phyloP scores from a whole-genome alignment of 148 eudicot genomes.

The Amaranthus hypochondriacus region DNA sequence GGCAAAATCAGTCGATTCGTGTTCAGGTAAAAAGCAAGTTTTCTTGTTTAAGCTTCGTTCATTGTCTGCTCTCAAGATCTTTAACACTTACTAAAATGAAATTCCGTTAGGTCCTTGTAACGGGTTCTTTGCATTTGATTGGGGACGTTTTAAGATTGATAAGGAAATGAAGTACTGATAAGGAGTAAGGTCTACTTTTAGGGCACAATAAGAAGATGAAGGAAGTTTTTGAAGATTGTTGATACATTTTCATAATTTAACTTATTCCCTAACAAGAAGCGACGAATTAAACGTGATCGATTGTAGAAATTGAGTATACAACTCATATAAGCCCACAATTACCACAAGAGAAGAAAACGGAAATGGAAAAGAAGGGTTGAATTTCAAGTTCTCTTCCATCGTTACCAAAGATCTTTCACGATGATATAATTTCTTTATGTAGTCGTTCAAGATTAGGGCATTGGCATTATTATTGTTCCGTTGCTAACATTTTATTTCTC shows the following conservation, averaged over 20 bases:
- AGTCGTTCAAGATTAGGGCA: no score
- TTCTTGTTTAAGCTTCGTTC: not conserved
- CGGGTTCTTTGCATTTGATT: slow-evolving; percentile 86
- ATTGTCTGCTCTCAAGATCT: not conserved
- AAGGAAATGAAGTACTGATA: slow-evolving; percentile 45
- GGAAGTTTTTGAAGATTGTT: not conserved
- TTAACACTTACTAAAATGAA: not conserved
- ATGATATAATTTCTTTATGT: no score
- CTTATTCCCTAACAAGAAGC: no score
- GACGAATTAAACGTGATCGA: no score
- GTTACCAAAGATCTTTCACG: no score
- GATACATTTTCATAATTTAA: not conserved
- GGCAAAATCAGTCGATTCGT: slow-evolving; percentile 60
- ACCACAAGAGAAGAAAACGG: no score
- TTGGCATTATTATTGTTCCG: no score
- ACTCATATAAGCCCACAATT: no score
- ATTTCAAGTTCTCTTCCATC: no score
- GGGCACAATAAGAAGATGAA: not conserved
- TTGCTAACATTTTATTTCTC: no score
- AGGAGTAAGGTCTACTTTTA: not conserved
- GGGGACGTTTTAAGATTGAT: slow-evolving; percentile 78
- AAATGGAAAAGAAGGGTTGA: no score
- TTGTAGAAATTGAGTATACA: no score
- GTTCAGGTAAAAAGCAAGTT: slow-evolving; percentile 53
- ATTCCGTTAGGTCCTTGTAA: slow-evolving; percentile 68